A percentile compares a stretch with the other conserved stretches of the same genome.
Evolutionary conservation across 2,329 filamentous ascomycete genomes (phyloP).

Genomic region (Byssothecium circinans): DNA sequence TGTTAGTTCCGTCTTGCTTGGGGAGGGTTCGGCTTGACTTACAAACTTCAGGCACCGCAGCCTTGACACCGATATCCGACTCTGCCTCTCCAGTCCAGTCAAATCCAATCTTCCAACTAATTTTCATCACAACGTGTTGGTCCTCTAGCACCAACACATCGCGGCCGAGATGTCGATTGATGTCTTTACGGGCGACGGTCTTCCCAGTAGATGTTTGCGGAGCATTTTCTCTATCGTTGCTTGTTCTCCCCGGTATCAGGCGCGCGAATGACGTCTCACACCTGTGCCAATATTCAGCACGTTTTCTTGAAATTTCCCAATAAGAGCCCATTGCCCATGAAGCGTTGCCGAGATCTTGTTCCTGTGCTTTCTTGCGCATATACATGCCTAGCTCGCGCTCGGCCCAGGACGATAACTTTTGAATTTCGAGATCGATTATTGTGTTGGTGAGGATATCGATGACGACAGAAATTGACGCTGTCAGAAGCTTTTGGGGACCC

Average conservation of each 20-base stretch:
- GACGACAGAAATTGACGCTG: conserved; percentile 59
- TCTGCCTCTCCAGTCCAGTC: conserved; percentile 74
- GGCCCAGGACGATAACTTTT: conserved; percentile 60
- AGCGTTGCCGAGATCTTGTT: conserved; percentile 60
- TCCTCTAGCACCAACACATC: conserved; percentile 34
- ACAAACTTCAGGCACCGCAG: conserved; percentile 66
- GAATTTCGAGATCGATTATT: conserved; percentile 59
- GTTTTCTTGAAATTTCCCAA: conserved; percentile 61
- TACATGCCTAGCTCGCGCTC: conserved; percentile 61
- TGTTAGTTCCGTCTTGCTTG: not conserved
- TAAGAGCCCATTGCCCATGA: conserved; percentile 71
- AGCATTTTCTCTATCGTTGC: conserved; percentile 21
- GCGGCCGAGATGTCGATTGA: conserved; percentile 52
- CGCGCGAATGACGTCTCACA: conserved; percentile 54
- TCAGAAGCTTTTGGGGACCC: conserved; percentile 58
- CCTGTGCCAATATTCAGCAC: conserved; percentile 65
- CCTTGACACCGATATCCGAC: conserved; percentile 58
- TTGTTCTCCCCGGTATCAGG: conserved; percentile 20
- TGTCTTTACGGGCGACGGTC: conserved; percentile 45
- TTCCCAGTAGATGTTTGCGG: conserved; percentile 16
- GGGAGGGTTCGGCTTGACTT: conserved; percentile 36
- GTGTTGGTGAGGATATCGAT: conserved; percentile 48
- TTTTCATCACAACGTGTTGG: conserved; percentile 50
- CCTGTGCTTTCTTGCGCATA: conserved; percentile 44
- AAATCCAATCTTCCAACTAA: conserved; percentile 67